Evolutionary conservation across 2,329 filamentous ascomycete species (phyloP), one percentile per base, ranked within the genome.

Genomic region (Sporothrix phasma): DNA sequence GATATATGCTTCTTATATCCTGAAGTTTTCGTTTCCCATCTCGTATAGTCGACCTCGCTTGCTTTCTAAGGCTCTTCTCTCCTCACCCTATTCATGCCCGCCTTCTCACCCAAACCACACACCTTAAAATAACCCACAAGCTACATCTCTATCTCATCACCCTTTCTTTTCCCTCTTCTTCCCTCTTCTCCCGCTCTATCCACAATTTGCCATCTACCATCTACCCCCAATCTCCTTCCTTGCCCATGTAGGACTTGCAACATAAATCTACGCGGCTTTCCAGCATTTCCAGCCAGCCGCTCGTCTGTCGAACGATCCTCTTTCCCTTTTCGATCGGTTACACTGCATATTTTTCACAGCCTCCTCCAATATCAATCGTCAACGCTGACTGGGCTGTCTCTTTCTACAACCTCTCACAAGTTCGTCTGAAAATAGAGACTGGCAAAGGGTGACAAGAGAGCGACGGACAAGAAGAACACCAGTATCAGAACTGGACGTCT

Each of bases 271-370:
- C 47, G 24, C 46, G 61, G 49, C 61, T 56, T 47, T 37, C n/a
- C 56, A 65, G 58, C 66, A 66, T 66, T 66, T 47, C 62, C 65
- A 61, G 53, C 65, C 67, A 66, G 62, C 24, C 31, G 19, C 24
- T 45, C 19, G 39, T 22, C 41, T 56, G 17, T 45, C n/a, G 24
- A 54, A 37, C 37, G 49, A 47, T 63, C 24, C n/a, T 43, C 46
- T 60, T 66, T 64, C 61, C 62, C 37, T 51, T 54, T 62, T 54
- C 5, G 34, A 39, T 59, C 45, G 41, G 62, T 61, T 64, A 49
- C 62, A 64, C 65, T 24, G 51, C 65, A 62, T 61, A 46, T 51
- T 22, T 47, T 24, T 34, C 47, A 56, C 56, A 59, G 31, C 39
- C 17, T 43, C 54, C 37, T 59, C 19, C 13, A 34, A 46, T 39